Base-by-base conservation (phyloP, 1,284 basidiomycete genomes). In the Leccinum subrobustum region DNA sequence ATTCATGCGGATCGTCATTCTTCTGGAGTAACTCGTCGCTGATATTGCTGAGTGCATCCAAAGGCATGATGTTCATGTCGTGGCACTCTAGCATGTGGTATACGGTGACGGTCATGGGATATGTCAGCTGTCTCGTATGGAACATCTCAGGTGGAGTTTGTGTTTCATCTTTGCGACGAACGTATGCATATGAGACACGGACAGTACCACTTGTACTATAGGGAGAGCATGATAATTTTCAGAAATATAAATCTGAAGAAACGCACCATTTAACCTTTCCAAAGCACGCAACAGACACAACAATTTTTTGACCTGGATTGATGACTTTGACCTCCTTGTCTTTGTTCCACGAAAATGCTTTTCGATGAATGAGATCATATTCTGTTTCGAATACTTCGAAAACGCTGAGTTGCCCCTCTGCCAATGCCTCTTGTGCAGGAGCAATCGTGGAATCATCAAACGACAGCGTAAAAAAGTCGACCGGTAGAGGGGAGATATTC, bases 381-480 rank as follows among this genome's bases (percentile, higher is more conserved):
- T 98, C 95, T 2, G 93, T 87, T 76, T 98, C 96, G 75, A 98
- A 95, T 0, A 88, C 89, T 56, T 97, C 92, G 64, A 89, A 91
- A 2, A 93, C 87, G 1, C 88, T 84, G 8, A 96, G 76, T 27
- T 91, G 86, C 18, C 91, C 91, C 54, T 96, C 94, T 0, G 85
- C 79, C 6, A 98, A 79, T 3, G 88, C 83, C 62, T 87, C 84
- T 67, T 91, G 91, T 0, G 91, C 88, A 48, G 88, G 84, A 2
- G 82, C 81, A 29, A 92, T 87, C 1, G 93, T 93, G 2, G 93
- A 93, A 74, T 99, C 96, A 57, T 93, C 89, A 68, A 97, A 97
- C 1, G 84, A 86, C 18, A 98, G 77, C 33, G 88, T 86, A 61
- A 98, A 70, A 69, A 94, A 96, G 74, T 98, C 89, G 55, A 98